Base-by-base conservation (phyloP, 2,329 filamentous ascomycete species). In the Ascochyta koolunga region DNA sequence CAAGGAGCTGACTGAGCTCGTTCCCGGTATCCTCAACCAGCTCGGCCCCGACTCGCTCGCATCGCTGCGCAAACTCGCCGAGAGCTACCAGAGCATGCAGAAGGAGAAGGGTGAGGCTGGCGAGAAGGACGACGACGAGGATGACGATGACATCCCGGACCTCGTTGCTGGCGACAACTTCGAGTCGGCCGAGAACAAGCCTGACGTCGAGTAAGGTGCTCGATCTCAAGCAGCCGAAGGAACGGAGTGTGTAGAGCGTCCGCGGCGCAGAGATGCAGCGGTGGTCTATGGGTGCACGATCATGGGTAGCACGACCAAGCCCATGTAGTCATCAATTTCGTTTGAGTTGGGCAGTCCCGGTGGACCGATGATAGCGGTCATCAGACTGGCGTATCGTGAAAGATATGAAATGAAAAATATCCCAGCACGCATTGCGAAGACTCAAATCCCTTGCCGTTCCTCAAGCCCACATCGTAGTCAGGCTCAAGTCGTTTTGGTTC, bases 81-180 rank as follows among this genome's bases (percentile, higher is more conserved):
- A 99, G 86, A 96, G 90, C 86, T 99, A 99, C 86, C 95, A 99
- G 88, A 95, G 87, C 83, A 87, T 98, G 87, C 93, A 97, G 83
- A 96, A 96, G 89, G 89, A 87, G 75, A 90, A 91, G 79, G 90
- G 83, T 56, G 86, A 89, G 74, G 88, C 83, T 49, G 88, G 87
- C 65, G 90, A 87, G 72, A 88, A 89, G 78, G 78, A 79, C 52
- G 82, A 82, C 50, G 78, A 79, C 48, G 82, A 83, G 56, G 83
- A 85, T 56, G 86, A 88, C 53, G 91, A 95, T 60, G 95, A 98
- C 78, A 99, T 99, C 78, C 95, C 95, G 70, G 93, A 98, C 70
- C 85, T 99, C 66, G 93, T 99, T 60, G 91, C 92, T 75, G 95
- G 95, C 73, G 91, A 96, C 85, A 96, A 91, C 86, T 99, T 99